A percentile compares a stretch with the other conserved stretches of the same genome.
Conservation (phyloP, 495 filamentous ascomycete species). For the Darksidea phi region DNA sequence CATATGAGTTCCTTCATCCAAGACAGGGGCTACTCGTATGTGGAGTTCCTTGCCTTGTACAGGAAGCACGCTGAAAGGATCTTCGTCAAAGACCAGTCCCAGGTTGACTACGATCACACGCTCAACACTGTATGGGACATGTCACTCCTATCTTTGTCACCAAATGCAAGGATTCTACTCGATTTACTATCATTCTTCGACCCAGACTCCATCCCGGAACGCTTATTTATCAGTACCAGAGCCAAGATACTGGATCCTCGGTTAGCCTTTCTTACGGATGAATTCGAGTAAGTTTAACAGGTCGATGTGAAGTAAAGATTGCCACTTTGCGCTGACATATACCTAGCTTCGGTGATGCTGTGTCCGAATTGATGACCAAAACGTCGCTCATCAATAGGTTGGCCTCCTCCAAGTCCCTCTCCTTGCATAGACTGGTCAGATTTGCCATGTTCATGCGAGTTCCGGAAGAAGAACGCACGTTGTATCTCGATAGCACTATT, state of each 20-base stretch:
- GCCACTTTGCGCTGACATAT: not conserved
- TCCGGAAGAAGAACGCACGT: not conserved
- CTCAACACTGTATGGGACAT: constrained; percentile 1
- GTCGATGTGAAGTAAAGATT: not conserved
- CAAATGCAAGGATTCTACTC: not conserved
- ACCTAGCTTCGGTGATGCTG: not conserved
- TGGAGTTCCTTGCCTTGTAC: constrained; percentile 1
- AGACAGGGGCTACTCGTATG: constrained; percentile 1
- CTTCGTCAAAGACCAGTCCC: not conserved
- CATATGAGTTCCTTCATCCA: constrained; percentile 9
- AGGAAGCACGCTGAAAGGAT: constrained; percentile 3
- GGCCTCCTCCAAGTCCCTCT: not conserved
- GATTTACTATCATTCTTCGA: not conserved
- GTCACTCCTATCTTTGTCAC: not conserved
- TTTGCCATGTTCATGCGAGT: not conserved
- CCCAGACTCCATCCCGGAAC: constrained; percentile 1
- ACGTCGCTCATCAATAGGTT: not conserved
- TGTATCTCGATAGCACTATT: constrained; percentile 1
- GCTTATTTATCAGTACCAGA: not conserved
- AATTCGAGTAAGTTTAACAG: constrained; percentile 1
- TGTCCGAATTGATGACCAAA: not conserved
- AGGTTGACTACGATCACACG: constrained; percentile 4
- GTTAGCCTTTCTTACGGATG: not conserved
- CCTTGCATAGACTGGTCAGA: constrained; percentile 1
- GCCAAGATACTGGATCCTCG: not conserved